These are phyloP conservation scores for Russula abietina DNA, from an alignment of 768 basidiomycete genomes.

Conservation along the genomic window DNA sequence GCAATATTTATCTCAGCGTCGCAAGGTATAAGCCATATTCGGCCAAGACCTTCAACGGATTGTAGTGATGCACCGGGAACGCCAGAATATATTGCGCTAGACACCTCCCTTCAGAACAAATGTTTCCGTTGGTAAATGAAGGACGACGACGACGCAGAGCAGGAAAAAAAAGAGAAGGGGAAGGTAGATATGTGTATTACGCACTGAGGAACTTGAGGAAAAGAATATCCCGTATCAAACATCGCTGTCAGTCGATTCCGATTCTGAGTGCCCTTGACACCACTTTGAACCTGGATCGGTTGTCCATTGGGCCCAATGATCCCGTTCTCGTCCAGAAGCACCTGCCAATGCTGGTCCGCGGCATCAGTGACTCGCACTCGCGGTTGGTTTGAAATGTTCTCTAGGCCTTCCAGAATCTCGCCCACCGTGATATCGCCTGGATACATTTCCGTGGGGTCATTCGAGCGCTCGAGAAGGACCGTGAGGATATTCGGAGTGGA, in stretches of 20 bases:
- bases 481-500: neutral
- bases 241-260: neutral
- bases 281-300: conserved; percentile 26
- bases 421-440: neutral
- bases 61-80: conserved; percentile 31
- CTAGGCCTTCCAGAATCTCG: neutral
- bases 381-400: neutral
- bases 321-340: neutral
- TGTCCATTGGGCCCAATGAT: conserved; percentile 12
- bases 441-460: neutral
- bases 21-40: conserved; percentile 33
- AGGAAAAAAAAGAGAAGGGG: neutral
- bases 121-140: neutral
- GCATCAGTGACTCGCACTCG: neutral
- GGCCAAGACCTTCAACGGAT: conserved; percentile 19
- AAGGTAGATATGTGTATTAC: conserved; percentile 5
- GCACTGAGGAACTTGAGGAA: conserved; percentile 33
- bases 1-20: conserved; percentile 32
- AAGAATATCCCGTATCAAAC: conserved; percentile 28
- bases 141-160: neutral
- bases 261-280: conserved; percentile 14
- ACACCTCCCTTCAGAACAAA: conserved; percentile 20
- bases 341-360: neutral
- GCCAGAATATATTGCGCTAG: conserved; percentile 33
- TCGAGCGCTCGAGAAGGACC: neutral